Conservation (phyloP, 2,329 filamentous ascomycete species). For the Claviceps lovelessii region DNA sequence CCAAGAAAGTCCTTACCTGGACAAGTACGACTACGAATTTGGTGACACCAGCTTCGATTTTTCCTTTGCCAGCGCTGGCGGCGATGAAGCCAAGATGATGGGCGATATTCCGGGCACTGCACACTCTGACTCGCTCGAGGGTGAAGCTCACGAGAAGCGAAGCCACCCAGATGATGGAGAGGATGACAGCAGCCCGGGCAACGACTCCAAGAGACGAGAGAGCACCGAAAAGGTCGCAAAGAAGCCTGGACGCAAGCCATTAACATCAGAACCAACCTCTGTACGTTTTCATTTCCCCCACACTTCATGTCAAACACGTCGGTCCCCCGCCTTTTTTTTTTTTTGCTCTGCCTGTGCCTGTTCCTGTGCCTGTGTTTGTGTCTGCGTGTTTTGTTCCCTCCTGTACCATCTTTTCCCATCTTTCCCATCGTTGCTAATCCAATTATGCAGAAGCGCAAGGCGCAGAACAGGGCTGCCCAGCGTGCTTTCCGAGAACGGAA, state of each 20-base stretch:
- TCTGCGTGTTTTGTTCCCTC: too few species aligned
- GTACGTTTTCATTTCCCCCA: slow-evolving; percentile 41
- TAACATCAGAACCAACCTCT: slow-evolving; percentile 89
- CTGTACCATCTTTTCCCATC: not conserved
- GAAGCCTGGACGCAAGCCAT: slow-evolving; percentile 90
- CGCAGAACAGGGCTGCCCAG: slow-evolving; percentile 85
- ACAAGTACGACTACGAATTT: slow-evolving; percentile 61
- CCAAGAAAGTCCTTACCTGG: slow-evolving; percentile 68
- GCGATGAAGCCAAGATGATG: slow-evolving; percentile 52
- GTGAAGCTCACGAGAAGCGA: slow-evolving; percentile 48
- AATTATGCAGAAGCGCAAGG: slow-evolving; percentile 67
- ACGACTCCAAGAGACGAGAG: slow-evolving; percentile 57
- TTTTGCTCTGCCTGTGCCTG: not conserved
- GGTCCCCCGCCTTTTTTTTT: not conserved
- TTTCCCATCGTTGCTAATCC: slow-evolving; percentile 5
- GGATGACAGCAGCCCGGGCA: slow-evolving; percentile 37
- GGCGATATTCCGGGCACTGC: slow-evolving; percentile 49
- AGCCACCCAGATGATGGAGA: slow-evolving; percentile 58
- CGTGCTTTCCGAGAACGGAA: slow-evolving; percentile 89
- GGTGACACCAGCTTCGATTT: slow-evolving; percentile 70
- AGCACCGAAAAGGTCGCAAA: slow-evolving; percentile 75
- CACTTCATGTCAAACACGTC: not conserved
- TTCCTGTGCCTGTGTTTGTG: not conserved
- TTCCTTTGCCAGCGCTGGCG: slow-evolving; percentile 23
- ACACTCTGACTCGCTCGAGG: slow-evolving; percentile 45